These are phyloP conservation scores for Clarireedia hainanense DNA, from an alignment of 2,329 filamentous ascomycete species.

Conservation along the genomic window DNA sequence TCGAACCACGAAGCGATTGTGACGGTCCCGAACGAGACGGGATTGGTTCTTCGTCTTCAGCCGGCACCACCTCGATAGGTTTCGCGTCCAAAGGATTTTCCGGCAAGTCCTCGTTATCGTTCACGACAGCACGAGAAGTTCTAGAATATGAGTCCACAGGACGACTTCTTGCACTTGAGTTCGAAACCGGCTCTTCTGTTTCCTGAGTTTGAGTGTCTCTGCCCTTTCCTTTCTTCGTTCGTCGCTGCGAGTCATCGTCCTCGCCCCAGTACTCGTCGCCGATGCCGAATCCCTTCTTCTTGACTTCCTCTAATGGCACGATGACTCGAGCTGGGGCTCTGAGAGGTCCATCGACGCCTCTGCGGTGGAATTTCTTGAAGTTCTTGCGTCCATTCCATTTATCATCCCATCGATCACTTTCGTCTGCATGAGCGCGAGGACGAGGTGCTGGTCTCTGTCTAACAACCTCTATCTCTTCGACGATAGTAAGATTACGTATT, in stretches of 20 bases:
- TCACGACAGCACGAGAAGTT: neutral
- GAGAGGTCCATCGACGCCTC: slow-evolving; percentile 39
- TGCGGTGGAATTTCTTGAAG: slow-evolving; percentile 77
- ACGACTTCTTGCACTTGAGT: neutral
- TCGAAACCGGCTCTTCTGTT: neutral
- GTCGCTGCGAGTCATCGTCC: slow-evolving; percentile 29
- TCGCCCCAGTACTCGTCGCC: slow-evolving; percentile 49
- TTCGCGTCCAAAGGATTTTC: neutral
- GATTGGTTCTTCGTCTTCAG: neutral
- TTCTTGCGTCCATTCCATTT: slow-evolving; percentile 93
- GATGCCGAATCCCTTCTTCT: slow-evolving; percentile 48
- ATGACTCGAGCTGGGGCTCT: slow-evolving; percentile 35
- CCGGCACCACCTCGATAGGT: neutral
- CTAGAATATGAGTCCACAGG: neutral
- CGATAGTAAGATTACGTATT: slow-evolving; percentile 64
- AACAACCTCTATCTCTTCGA: slow-evolving; percentile 68
- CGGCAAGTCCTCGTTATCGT: neutral
- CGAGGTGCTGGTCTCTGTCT: slow-evolving; percentile 25
- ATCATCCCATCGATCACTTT: slow-evolving; percentile 67
- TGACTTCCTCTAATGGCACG: slow-evolving; percentile 54
- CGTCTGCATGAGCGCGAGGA: slow-evolving; percentile 28
- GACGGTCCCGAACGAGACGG: slow-evolving; percentile 3
- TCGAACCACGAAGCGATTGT: slow-evolving; percentile 3
- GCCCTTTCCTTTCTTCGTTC: slow-evolving; percentile 26
- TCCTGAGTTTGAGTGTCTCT: slow-evolving; percentile 9